Evolutionary conservation across 2,329 filamentous ascomycete species (phyloP).

Genomic region (Fusarium mundagurra): DNA sequence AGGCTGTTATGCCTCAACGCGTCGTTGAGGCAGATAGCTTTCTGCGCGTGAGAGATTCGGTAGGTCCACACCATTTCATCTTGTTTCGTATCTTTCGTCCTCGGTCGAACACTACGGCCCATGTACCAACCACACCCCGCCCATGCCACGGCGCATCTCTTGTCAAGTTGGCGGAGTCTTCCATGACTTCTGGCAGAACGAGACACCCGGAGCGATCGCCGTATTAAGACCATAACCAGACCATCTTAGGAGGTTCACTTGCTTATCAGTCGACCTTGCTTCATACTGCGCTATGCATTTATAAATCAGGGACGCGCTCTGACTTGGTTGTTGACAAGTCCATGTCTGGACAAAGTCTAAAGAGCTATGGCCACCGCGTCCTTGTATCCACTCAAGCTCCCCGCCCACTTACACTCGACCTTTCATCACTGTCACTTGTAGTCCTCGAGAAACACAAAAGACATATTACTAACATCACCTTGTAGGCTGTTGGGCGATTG

Average conservation of each 20-base stretch:
- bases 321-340: slow-evolving; percentile 21
- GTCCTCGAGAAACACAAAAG: background rate
- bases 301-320: slow-evolving; percentile 21
- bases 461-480: slow-evolving; percentile 49
- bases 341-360: background rate
- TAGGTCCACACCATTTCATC: slow-evolving; percentile 60
- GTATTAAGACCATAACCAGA: too few species aligned
- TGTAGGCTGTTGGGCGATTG: slow-evolving; percentile 65
- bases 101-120: background rate
- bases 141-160: background rate
- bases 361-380: slow-evolving; percentile 35
- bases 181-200: background rate
- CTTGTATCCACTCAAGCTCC: slow-evolving; percentile 24
- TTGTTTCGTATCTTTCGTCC: background rate
- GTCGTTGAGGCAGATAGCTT: slow-evolving; percentile 79
- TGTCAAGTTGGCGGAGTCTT: background rate
- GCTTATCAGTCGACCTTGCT: background rate
- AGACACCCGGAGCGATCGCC: background rate
- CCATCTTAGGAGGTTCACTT: background rate
- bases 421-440: background rate
- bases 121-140: background rate
- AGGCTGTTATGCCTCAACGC: slow-evolving; percentile 42
- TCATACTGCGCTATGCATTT: background rate
- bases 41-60: slow-evolving; percentile 81
- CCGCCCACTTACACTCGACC: slow-evolving; percentile 15